phyloP scores from a whole-genome alignment of 1,139 yeast genomes.

The Hemisphaericaspora xylofermentans region DNA sequence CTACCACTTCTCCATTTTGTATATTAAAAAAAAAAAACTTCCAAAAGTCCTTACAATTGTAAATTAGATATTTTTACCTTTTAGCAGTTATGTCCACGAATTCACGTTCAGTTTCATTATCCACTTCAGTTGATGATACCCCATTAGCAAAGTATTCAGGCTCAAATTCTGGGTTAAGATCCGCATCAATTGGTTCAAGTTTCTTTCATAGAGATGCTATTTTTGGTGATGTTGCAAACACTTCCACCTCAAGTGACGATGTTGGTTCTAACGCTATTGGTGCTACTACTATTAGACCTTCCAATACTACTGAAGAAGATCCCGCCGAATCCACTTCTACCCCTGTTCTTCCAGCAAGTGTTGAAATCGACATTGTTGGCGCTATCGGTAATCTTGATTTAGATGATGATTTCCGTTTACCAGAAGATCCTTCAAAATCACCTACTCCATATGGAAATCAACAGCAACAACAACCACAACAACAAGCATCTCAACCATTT shows the following conservation, averaged over 20 bases:
- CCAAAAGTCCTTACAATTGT: neutral
- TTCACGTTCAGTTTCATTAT: constrained; percentile 21
- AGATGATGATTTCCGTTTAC: constrained; percentile 31
- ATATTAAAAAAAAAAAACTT: neutral
- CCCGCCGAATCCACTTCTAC: neutral
- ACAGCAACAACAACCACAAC: neutral
- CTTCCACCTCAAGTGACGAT: constrained; percentile 2
- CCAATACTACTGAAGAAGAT: neutral
- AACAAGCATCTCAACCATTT: constrained; percentile 13
- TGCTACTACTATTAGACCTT: neutral
- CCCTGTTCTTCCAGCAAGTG: constrained; percentile 1
- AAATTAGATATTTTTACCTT: too few relatives aligned
- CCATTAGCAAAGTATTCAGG: constrained; percentile 14
- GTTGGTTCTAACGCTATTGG: too few relatives aligned
- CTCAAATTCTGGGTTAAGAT: constrained; percentile 14
- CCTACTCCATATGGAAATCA: neutral
- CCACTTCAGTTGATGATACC: constrained; percentile 17
- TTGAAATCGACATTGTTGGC: constrained; percentile 41
- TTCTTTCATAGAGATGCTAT: constrained; percentile 16
- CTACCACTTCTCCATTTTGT: too few relatives aligned
- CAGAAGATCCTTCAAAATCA: constrained; percentile 5
- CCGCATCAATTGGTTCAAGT: constrained; percentile 26
- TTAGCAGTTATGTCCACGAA: constrained; percentile 1
- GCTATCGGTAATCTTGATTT: constrained; percentile 41
- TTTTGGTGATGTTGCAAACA: constrained; percentile 4